Evolutionary conservation across 2,329 filamentous ascomycete species (phyloP), one percentile per base, ranked within the genome.

Genomic region (Aspergillus ruber): DNA sequence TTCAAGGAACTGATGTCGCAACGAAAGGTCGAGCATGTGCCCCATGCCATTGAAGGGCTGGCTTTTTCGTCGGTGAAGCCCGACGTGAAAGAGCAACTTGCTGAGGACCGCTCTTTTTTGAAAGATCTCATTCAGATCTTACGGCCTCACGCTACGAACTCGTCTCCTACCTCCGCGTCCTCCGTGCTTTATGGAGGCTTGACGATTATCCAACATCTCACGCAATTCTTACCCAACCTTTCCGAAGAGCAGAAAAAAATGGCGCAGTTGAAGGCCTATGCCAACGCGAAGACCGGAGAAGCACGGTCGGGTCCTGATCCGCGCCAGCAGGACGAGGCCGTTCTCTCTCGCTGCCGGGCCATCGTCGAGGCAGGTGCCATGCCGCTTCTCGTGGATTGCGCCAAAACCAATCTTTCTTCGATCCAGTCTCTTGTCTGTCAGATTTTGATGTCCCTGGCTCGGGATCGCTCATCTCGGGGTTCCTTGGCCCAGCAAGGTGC

Each of bases 161-260:
- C 36, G 7, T 20, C 36, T 39, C 18, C 36, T 12, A n/a, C 33
- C 17, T 75, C 81, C 9, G 82, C 83, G 53, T 85, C 86, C 1
- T 83, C 86, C 10, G 74, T 86, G 20, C 84, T 90, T 0, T 96
- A 95, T 62, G 91, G 91, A 42, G 86, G 83, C 15, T 75, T 98
- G 36, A 95, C 86, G 62, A 86, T 96, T 46, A 79, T 97, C 55
- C 76, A 82, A 46, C 96, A 97, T 62, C 73, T 98, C 44, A 95
- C 89, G 12, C 77, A 80, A 25, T 97, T 95, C 64, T 78, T 81
- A 36, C 90, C 90, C 6, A 74, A 75, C 6, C 75, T 90, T 36
- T 85, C 88, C 0, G 91, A 96, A 53, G 93, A 98, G 67, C 86
- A 96, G 60, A 93, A 91, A 72, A 89, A 88, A 61, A 88, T 98